phyloP scores from a whole-genome alignment of 148 eudicot species.

The Rheum nobile region DNA sequence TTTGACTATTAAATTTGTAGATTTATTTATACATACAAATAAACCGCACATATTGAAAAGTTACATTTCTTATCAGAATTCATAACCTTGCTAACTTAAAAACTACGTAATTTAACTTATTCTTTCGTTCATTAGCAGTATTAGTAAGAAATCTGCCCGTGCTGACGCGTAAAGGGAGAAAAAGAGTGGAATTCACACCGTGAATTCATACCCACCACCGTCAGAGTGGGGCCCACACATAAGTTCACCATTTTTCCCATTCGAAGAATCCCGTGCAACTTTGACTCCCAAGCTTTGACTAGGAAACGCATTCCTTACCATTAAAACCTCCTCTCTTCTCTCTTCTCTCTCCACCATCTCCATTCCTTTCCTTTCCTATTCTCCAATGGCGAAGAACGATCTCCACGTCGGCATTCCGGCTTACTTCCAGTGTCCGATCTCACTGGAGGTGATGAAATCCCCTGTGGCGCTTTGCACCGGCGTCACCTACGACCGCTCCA shows the following conservation, averaged over 20 bases:
- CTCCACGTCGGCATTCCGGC: conserved; percentile 40
- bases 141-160: background rate
- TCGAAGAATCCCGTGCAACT: background rate
- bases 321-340: background rate
- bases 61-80: no score
- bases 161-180: background rate
- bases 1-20: background rate
- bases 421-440: conserved; percentile 51
- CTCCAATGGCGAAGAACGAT: conserved; percentile 9
- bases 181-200: background rate
- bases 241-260: background rate
- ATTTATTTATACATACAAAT: background rate
- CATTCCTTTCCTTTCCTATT: background rate
- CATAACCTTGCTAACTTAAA: no score
- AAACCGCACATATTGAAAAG: no score
- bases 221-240: background rate
- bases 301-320: background rate
- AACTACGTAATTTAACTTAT: no score
- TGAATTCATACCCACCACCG: background rate
- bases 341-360: background rate
- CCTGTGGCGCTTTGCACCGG: conserved; percentile 63
- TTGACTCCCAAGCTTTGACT: background rate
- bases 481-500: conserved; percentile 58
- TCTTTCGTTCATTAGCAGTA: no score
- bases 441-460: conserved; percentile 61